A percentile compares a stretch with the other conserved stretches of the same genome.
phyloP scores from a whole-genome alignment of 1,284 basidiomycete species.

The Lentinula novae-zelandiae region DNA sequence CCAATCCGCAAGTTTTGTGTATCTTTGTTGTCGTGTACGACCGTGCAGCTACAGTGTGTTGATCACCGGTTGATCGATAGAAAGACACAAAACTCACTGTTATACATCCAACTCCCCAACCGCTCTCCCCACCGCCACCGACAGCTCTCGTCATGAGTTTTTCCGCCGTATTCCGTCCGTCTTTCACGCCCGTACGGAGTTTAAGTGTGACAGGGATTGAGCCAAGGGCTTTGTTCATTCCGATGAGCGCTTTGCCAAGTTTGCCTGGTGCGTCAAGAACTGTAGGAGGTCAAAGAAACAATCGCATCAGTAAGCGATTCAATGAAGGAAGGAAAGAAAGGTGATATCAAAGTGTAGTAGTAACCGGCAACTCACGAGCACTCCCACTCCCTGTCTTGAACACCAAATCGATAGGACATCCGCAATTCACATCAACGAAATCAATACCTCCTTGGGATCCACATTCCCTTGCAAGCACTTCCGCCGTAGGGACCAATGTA shows the following conservation, averaged over 20 bases:
- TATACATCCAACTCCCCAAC: constrained; percentile 79
- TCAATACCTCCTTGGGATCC: constrained; percentile 51
- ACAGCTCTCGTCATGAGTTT: constrained; percentile 86
- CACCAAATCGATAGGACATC: constrained; percentile 96
- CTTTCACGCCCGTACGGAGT: constrained; percentile 88
- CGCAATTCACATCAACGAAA: constrained; percentile 95
- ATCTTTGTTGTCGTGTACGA: constrained; percentile 87
- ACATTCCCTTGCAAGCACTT: constrained; percentile 74
- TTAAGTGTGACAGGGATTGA: constrained; percentile 97
- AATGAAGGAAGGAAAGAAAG: background rate
- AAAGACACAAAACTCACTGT: constrained; percentile 48
- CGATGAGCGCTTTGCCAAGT: constrained; percentile 83
- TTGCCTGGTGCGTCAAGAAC: constrained; percentile 84
- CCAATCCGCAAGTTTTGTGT: constrained; percentile 88
- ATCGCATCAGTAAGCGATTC: background rate
- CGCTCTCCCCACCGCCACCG: constrained; percentile 33
- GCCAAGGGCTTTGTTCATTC: constrained; percentile 90
- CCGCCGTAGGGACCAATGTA: constrained; percentile 79
- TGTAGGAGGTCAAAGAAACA: constrained; percentile 23
- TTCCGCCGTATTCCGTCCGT: constrained; percentile 83
- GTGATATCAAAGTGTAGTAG: no score
- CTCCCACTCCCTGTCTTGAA: constrained; percentile 91
- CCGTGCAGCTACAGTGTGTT: constrained; percentile 74
- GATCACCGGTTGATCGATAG: background rate
- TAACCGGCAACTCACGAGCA: constrained; percentile 54